Base-by-base conservation (phyloP, 305 asterid genomes). In the Monarda citriodora region DNA sequence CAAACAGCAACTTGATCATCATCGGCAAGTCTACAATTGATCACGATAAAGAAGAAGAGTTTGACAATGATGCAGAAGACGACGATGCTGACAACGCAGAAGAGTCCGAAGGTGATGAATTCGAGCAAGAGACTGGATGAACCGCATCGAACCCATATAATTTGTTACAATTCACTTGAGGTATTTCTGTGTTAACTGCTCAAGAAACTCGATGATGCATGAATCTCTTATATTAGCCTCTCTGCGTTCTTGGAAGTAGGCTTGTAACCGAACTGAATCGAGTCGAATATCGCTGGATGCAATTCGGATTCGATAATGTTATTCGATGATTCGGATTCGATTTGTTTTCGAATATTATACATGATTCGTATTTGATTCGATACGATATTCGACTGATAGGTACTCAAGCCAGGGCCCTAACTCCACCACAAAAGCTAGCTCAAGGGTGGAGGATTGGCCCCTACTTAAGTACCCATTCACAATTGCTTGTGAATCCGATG, bases 101-200 rank as follows among this genome's bases (percentile, higher is more conserved):
- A 53, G 99, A 89, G 73, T 89, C 96, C 0, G 99, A 89, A 53
- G 95, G 92, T 49, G 99, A 93, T 66, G 99, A 93, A 31, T 93
- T 93, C 57, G 97, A 93, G 71, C 99, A 93, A 72, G 97, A 87
- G 71, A 87, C 97, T 18, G 82, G 93, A 63, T 90, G 81, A 84
- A 18, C 51, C 23, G 37, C 5, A 20, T 45, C 31, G 9, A 18
- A n/a, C n/a, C n/a, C n/a, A n/a, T n/a, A n/a, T n/a, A n/a, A 12
- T 57, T 12, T 40, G 12, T 40, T 10, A 40, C 7, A 40, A 40
- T 40, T 4, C 5, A 13, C n/a, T 40, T 12, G 6, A 9, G 38
- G 38, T 4, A 21, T 53, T n/a, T 29, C 22, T 34, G 8, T 16
- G 15, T 16, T 16, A 53, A 29, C 31, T 29, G 7, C 38, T 3